These are phyloP conservation scores for Gossypium rotundifolium DNA, from an alignment of 345 rosid genomes.

Conservation along the genomic window DNA sequence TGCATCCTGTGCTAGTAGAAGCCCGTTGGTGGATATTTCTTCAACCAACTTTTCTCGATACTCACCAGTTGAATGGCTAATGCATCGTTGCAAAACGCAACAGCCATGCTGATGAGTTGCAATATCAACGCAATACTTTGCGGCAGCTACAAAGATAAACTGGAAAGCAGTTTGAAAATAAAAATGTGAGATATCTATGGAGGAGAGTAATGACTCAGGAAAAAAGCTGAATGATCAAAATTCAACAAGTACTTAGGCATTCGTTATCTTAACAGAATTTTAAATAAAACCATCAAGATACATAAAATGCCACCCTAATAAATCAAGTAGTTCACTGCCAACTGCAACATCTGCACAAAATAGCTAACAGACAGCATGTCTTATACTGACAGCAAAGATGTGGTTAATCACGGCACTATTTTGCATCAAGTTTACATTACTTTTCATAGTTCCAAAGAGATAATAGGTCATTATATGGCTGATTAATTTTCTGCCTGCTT, in stretches of 20 bases:
- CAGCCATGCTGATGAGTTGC: constrained; percentile 54
- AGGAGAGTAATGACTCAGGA: background rate
- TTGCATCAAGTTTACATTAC: background rate
- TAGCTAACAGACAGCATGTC: background rate
- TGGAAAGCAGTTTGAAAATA: constrained; percentile 17
- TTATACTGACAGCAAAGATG: background rate
- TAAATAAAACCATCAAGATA: background rate
- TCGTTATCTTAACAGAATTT: background rate
- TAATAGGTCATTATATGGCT: background rate
- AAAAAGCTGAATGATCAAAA: background rate
- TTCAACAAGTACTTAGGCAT: background rate
- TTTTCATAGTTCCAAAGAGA: background rate
- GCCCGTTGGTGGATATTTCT: constrained; percentile 37
- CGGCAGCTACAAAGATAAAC: constrained; percentile 45
- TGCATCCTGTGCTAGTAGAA: constrained; percentile 46
- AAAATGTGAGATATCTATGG: background rate
- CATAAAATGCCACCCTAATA: background rate
- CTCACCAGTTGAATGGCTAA: constrained; percentile 35
- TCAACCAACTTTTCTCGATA: constrained; percentile 28
- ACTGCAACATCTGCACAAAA: background rate
- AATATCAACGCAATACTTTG: constrained; percentile 34
- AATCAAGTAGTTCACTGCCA: background rate
- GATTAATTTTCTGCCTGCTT: background rate
- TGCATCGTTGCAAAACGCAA: constrained; percentile 45
- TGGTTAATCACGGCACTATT: background rate